Conservation (phyloP, 2,329 filamentous ascomycete species). For the Aspergillus intermedius region DNA sequence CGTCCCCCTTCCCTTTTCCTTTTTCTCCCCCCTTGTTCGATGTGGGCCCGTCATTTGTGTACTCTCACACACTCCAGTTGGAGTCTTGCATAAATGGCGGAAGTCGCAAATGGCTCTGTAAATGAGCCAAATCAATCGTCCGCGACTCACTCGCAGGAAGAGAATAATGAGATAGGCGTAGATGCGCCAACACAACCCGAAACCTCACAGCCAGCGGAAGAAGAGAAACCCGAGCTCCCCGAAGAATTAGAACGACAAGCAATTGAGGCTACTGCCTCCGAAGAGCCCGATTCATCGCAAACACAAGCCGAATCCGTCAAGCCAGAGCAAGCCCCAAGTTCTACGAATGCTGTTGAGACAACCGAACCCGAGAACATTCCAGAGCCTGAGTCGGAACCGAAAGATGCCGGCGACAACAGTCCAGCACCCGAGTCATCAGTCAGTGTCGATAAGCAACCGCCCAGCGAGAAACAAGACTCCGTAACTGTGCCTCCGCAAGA, state of each 20-base stretch:
- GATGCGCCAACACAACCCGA: constrained; percentile 21
- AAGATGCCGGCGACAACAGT: constrained; percentile 9
- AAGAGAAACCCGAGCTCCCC: constrained; percentile 26
- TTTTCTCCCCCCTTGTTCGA: constrained; percentile 20
- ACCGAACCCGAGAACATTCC: constrained; percentile 15
- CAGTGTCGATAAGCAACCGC: constrained; percentile 9
- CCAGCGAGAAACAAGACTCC: constrained; percentile 11
- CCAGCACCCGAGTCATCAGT: constrained; percentile 9
- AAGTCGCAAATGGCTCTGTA: constrained; percentile 30
- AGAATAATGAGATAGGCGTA: constrained; percentile 23
- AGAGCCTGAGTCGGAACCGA: constrained; percentile 14
- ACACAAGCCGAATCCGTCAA: constrained; percentile 4
- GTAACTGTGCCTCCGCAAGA: constrained; percentile 16
- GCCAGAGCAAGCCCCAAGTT: constrained; percentile 15
- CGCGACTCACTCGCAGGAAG: constrained; percentile 20
- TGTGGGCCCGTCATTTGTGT: constrained; percentile 21
- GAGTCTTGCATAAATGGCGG: constrained; percentile 38
- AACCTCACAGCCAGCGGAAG: constrained; percentile 18
- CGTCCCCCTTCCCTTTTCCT: constrained; percentile 9
- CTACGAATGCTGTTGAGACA: constrained; percentile 19
- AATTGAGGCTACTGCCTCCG: constrained; percentile 16
- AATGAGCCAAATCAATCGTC: constrained; percentile 25
- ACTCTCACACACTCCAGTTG: constrained; percentile 23
- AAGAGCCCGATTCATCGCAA: constrained; percentile 5
- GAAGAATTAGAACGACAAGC: constrained; percentile 24